Evolutionary conservation across 768 basidiomycete species (phyloP).

Genomic region (Amanita rubescens): DNA sequence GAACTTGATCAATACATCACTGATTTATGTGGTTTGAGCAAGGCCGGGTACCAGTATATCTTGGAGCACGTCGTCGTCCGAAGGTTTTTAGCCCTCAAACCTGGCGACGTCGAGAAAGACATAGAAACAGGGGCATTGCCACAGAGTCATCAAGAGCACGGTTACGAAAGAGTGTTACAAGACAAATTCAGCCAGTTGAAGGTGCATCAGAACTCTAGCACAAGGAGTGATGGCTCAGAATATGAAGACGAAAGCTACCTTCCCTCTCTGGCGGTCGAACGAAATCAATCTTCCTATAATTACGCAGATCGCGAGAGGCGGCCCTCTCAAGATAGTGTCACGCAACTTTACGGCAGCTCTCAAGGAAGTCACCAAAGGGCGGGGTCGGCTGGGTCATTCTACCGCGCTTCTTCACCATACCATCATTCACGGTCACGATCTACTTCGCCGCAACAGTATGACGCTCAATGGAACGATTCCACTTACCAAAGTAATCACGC

Average conservation of each 20-base stretch:
- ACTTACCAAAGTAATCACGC: conserved; percentile 18
- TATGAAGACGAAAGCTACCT: conserved; percentile 55
- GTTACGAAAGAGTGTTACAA: conserved; percentile 32
- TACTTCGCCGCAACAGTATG: conserved; percentile 31
- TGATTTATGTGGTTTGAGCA: conserved; percentile 66
- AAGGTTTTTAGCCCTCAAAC: conserved; percentile 74
- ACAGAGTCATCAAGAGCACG: conserved; percentile 29
- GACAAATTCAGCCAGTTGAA: conserved; percentile 46
- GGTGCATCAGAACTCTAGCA: conserved; percentile 32
- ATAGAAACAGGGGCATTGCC: conserved; percentile 53
- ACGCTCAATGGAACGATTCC: conserved; percentile 24
- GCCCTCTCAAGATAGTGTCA: conserved; percentile 3
- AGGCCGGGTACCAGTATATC: conserved; percentile 65
- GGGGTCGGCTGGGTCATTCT: conserved; percentile 41
- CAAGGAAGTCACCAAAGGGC: conserved; percentile 38
- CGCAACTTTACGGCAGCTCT: conserved; percentile 25
- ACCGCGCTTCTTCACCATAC: conserved; percentile 30
- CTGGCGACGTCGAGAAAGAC: conserved; percentile 77
- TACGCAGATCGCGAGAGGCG: conserved; percentile 16
- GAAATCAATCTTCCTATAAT: conserved; percentile 32
- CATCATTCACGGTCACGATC: conserved; percentile 31
- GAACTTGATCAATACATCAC: conserved; percentile 89
- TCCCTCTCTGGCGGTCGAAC: conserved; percentile 32
- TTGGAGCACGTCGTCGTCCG: conserved; percentile 75
- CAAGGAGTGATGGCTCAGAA: conserved; percentile 56